A percentile compares a stretch with the other conserved stretches of the same genome.
Conservation (phyloP, 345 rosid genomes). For the Gossypium thurberi region DNA sequence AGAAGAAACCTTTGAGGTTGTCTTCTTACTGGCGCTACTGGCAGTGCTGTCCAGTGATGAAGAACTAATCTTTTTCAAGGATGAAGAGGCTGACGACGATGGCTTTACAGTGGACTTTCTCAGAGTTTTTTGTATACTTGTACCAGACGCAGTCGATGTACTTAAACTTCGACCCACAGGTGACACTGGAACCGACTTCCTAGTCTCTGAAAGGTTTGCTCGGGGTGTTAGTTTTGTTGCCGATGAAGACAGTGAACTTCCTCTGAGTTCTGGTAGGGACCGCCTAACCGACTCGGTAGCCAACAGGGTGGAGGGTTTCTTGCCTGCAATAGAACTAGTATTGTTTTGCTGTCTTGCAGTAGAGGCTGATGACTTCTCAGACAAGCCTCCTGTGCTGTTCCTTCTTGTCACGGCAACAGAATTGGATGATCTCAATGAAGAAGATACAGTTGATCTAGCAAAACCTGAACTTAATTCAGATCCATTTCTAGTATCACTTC, state of each 20-base stretch:
- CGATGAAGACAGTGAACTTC: conserved; percentile 67
- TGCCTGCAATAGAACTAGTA: conserved; percentile 31
- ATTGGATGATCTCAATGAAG: conserved; percentile 34
- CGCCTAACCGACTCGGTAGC: conserved; percentile 49
- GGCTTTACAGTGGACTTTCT: conserved; percentile 48
- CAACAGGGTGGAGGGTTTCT: conserved; percentile 32
- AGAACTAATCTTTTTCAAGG: conserved; percentile 51
- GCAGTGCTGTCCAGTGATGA: conserved; percentile 57
- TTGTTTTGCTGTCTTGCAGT: conserved; percentile 20
- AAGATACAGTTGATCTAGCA: conserved; percentile 39
- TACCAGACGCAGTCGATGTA: conserved; percentile 42
- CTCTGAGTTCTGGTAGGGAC: conserved; percentile 79
- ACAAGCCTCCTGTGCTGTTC: conserved; percentile 82
- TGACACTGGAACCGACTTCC: conserved; percentile 43
- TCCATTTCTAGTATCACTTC: conserved; percentile 30
- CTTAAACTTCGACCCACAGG: conserved; percentile 43
- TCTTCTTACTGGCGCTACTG: conserved; percentile 53
- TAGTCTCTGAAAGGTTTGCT: conserved; percentile 41
- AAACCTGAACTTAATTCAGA: conserved; percentile 32
- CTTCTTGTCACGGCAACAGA: conserved; percentile 56
- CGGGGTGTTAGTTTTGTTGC: conserved; percentile 40
- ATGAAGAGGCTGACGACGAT: conserved; percentile 37
- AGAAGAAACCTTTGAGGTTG: conserved; percentile 54
- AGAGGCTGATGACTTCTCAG: conserved; percentile 42
- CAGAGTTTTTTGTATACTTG: conserved; percentile 35